These are phyloP conservation scores for Lachancea thermotolerans DNA, from an alignment of 805 yeast genomes.

Conservation along the genomic window DNA sequence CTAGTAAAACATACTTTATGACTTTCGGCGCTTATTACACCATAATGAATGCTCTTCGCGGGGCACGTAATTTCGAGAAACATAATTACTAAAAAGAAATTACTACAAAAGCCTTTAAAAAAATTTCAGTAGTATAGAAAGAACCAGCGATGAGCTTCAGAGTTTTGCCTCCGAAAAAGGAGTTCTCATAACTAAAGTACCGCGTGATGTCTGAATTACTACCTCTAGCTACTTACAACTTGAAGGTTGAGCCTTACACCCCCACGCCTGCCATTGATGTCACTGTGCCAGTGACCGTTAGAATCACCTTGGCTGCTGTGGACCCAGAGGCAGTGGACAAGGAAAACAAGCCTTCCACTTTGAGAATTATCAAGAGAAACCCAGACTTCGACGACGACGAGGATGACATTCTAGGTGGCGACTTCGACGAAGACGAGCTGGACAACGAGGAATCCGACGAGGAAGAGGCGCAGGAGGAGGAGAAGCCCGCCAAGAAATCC, in stretches of 20 bases:
- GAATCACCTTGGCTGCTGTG: conserved; percentile 90
- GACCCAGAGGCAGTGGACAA: conserved; percentile 80
- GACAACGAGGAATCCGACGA: conserved; percentile 37
- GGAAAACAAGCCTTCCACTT: conserved; percentile 78
- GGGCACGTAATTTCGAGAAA: no score
- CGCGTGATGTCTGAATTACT: conserved; percentile 56
- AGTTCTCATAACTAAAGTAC: no score
- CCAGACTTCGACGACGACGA: conserved; percentile 44
- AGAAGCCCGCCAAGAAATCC: conserved; percentile 45
- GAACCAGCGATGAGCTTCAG: conserved; percentile 4
- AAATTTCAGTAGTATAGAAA: conserved; percentile 4
- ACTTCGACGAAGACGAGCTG: conserved; percentile 39
- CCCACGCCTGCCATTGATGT: conserved; percentile 84
- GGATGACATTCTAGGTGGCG: conserved; percentile 40
- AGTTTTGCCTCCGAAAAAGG: background rate
- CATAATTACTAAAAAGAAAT: no score
- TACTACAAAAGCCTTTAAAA: background rate
- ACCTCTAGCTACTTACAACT: conserved; percentile 82
- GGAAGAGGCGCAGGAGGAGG: conserved; percentile 33
- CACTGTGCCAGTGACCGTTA: conserved; percentile 82
- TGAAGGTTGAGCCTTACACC: conserved; percentile 78
- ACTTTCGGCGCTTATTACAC: no score
- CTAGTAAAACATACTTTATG: no score
- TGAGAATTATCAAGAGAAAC: conserved; percentile 76
- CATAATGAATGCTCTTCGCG: no score